A percentile compares a stretch with the other conserved stretches of the same genome.
phyloP scores from a whole-genome alignment of 305 asterid species.

The Ilex paraguariensis region DNA sequence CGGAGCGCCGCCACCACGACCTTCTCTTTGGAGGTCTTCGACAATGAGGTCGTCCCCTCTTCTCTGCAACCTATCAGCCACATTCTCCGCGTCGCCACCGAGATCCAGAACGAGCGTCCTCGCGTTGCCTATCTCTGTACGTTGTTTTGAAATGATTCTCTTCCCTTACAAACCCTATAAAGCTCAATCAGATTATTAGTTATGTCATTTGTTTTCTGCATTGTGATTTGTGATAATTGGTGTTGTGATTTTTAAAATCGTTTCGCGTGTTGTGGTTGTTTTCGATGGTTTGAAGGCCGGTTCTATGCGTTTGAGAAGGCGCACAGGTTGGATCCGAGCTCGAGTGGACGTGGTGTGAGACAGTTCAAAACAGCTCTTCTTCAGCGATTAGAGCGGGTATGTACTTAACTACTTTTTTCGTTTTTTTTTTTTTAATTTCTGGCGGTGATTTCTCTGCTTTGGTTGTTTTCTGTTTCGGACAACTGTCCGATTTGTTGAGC shows the following conservation, averaged over 20 bases:
- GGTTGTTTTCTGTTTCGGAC: background rate
- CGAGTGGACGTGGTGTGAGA: constrained; percentile 97
- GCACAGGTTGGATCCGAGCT: constrained; percentile 82
- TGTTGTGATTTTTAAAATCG: background rate
- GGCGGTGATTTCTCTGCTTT: background rate
- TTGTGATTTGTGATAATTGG: background rate
- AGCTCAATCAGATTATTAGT: background rate
- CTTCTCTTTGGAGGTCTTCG: constrained; percentile 93
- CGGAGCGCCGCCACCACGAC: constrained; percentile 87
- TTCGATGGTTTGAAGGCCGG: constrained; percentile 50
- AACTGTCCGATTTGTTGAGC: background rate
- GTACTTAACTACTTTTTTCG: background rate
- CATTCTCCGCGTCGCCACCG: constrained; percentile 88
- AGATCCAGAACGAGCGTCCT: constrained; percentile 78
- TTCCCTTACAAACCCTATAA: no score
- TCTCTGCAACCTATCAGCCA: constrained; percentile 92
- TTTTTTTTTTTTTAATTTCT: background rate
- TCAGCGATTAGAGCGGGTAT: constrained; percentile 89
- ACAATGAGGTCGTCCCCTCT: constrained; percentile 96
- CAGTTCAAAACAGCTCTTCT: constrained; percentile 94
- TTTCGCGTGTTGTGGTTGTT: constrained; percentile 1
- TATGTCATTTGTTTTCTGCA: background rate
- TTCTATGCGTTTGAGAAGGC: constrained; percentile 99
- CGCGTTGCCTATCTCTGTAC: constrained; percentile 95
- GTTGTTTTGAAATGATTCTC: constrained; percentile 2